phyloP scores from a whole-genome alignment of 352 stramenopile species.

The Hyaloperonospora brassicae region DNA sequence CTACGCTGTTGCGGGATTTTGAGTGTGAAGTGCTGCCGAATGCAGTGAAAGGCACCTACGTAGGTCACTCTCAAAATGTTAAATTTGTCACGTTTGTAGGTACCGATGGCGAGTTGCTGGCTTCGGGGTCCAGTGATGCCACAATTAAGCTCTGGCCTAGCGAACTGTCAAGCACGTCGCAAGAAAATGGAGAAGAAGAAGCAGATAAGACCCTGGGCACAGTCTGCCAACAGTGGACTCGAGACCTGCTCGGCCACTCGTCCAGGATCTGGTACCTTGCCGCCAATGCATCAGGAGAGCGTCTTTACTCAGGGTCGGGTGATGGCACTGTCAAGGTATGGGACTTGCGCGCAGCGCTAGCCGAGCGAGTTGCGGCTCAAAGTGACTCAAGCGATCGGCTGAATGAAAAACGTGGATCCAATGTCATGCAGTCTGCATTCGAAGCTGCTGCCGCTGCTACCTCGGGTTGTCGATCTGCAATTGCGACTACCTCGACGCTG shows the following conservation, averaged over 20 bases:
- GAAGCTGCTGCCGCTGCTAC: conserved; percentile 11
- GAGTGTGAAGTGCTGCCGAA: conserved; percentile 83
- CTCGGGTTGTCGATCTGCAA: conserved; percentile 15
- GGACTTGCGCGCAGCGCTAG: conserved; percentile 60
- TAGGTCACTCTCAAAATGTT: conserved; percentile 81
- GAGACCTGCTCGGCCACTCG: conserved; percentile 65
- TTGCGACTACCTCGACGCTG: conserved; percentile 17
- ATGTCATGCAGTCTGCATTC: conserved; percentile 25
- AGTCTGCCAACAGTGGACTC: conserved; percentile 45
- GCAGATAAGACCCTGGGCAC: conserved; percentile 25
- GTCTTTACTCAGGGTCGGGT: conserved; percentile 69
- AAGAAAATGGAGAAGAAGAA: conserved; percentile 23
- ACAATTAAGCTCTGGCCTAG: conserved; percentile 83
- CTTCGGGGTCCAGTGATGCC: conserved; percentile 79
- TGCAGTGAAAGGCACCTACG: conserved; percentile 78
- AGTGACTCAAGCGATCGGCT: conserved; percentile 24
- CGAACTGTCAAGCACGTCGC: conserved; percentile 30
- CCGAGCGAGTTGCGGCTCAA: conserved; percentile 32
- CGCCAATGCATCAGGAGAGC: conserved; percentile 50
- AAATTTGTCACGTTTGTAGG: conserved; percentile 86
- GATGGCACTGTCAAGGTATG: conserved; percentile 83
- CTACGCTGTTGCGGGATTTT: conserved; percentile 77
- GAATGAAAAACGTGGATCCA: conserved; percentile 26
- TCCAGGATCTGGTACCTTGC: conserved; percentile 82
- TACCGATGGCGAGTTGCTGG: conserved; percentile 73